Base-by-base conservation (phyloP, 495 filamentous ascomycete species). In the Penicillium paxilli region DNA sequence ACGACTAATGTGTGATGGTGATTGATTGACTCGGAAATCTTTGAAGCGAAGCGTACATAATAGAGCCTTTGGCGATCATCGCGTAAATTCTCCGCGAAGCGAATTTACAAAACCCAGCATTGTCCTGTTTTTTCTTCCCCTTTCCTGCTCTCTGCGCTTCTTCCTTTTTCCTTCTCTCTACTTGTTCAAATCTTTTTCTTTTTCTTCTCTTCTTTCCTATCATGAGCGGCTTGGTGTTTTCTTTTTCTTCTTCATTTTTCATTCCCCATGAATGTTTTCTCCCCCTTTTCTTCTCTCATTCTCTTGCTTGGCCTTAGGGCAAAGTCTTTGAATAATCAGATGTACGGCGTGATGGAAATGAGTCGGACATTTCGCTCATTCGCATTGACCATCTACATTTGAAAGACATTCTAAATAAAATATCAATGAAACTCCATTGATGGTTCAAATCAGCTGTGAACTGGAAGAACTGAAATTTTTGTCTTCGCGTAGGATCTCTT, bases 1-100 rank as follows among this genome's bases (percentile, higher is more conserved):
- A 69, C 30, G 70, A 70, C 52, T 75, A 49, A 67, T 46, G 14
- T 58, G 51, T 51, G 40, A 37, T 28, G n/a, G n/a, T 28, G 51
- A 40, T 62, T 57, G 47, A 26, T 16, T 51, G 49, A 51, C n/a
- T 50, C 46, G 30, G 21, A 48, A 22, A 42, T 24, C 40, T 42
- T 19, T n/a, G 20, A 21, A 52, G 33, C n/a, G 14, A 6, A 52
- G 45, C 57, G 60, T 68, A 64, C 57, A 68, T 66, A 66, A 64
- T 68, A 64, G 54, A 65, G 51, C 22, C 44, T 16, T 47, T 40
- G 17, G 40, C 10, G 40, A 42, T 52, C 32, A 47, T 41, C 57
- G 49, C 47, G 47, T 60, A 55, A 41, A 65, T 40, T 20, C 20
- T 30, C 44, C 58, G 41, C 37, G n/a, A 16, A 16, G 35, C 20